These are phyloP conservation scores for Sphagnum fallax DNA, from an alignment of 228 moss, liverwort and hornwort species.

Conservation along the genomic window DNA sequence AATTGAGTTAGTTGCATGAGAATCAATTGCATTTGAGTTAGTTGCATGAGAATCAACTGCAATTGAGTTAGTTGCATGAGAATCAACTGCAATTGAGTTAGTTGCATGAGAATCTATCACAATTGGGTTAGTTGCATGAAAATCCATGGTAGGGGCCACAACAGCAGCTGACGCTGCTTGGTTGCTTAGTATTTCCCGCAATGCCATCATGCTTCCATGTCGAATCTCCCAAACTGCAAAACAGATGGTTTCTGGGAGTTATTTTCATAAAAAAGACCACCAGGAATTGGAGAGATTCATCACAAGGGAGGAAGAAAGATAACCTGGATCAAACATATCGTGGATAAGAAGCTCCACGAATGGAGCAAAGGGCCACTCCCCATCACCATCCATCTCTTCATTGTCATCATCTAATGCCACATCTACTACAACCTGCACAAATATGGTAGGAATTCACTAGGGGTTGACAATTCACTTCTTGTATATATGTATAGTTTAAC, in stretches of 20 bases:
- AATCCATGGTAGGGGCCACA: constrained; percentile 28
- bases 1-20: constrained; percentile 9
- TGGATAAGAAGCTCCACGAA: constrained; percentile 84
- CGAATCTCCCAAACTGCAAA: constrained; percentile 84
- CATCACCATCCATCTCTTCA: constrained; percentile 55
- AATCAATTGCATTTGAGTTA: neutral
- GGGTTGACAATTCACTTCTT: no score
- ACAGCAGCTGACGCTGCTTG: constrained; percentile 93
- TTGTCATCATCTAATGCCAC: constrained; percentile 67
- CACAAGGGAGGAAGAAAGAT: neutral
- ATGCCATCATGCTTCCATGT: constrained; percentile 90
- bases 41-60: no score
- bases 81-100: no score
- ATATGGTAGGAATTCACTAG: neutral
- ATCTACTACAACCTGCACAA: constrained; percentile 80
- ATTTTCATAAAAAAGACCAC: neutral
- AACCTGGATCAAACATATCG: constrained; percentile 93
- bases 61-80: no score
- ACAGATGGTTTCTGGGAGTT: neutral
- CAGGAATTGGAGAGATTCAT: neutral
- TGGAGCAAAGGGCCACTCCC: constrained; percentile 76
- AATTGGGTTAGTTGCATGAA: constrained; percentile 14
- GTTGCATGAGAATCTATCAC: constrained; percentile 5
- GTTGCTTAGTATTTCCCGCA: constrained; percentile 80
- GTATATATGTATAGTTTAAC: no score